These are phyloP conservation scores for Yarrowia divulgata DNA, from an alignment of 805 yeast genomes.

Conservation along the genomic window DNA sequence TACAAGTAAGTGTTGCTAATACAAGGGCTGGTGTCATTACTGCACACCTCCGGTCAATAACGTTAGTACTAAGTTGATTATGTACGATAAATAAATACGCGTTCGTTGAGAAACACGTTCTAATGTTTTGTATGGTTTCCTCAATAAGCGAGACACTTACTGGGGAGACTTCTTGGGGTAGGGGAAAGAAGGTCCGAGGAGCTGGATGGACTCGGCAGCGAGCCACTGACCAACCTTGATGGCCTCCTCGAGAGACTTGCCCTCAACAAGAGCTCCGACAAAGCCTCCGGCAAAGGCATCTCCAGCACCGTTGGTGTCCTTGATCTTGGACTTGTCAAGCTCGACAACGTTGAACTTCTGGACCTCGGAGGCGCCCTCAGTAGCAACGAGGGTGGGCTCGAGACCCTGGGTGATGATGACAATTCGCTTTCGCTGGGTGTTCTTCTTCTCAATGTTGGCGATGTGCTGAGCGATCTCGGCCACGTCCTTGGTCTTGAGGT, in stretches of 20 bases:
- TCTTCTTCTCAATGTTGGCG: slow-evolving; percentile 78
- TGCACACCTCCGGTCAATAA: neutral
- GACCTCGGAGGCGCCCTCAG: slow-evolving; percentile 60
- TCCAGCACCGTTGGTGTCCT: slow-evolving; percentile 98
- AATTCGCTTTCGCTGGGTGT: slow-evolving; percentile 72
- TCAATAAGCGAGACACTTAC: neutral
- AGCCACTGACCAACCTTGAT: slow-evolving; percentile 96
- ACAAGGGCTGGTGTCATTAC: no score
- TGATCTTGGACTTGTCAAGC: slow-evolving; percentile 69
- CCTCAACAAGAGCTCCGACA: slow-evolving; percentile 83
- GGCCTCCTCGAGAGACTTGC: slow-evolving; percentile 63
- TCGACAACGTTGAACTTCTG: slow-evolving; percentile 72
- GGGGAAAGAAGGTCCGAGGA: slow-evolving; percentile 94
- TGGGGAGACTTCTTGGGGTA: slow-evolving; percentile 60
- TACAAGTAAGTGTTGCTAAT: no score
- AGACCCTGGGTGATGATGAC: slow-evolving; percentile 96
- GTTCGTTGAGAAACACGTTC: slow-evolving; percentile 39
- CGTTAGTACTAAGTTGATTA: slow-evolving; percentile 39
- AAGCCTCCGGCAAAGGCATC: slow-evolving; percentile 98
- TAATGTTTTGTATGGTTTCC: neutral
- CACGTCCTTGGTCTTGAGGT: slow-evolving; percentile 65
- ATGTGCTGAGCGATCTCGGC: slow-evolving; percentile 80
- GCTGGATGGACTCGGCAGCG: slow-evolving; percentile 89
- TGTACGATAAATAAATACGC: slow-evolving; percentile 38
- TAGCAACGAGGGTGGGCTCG: slow-evolving; percentile 84